phyloP scores from a whole-genome alignment of 352 stramenopile genomes.

The Phytopythium sindhum region DNA sequence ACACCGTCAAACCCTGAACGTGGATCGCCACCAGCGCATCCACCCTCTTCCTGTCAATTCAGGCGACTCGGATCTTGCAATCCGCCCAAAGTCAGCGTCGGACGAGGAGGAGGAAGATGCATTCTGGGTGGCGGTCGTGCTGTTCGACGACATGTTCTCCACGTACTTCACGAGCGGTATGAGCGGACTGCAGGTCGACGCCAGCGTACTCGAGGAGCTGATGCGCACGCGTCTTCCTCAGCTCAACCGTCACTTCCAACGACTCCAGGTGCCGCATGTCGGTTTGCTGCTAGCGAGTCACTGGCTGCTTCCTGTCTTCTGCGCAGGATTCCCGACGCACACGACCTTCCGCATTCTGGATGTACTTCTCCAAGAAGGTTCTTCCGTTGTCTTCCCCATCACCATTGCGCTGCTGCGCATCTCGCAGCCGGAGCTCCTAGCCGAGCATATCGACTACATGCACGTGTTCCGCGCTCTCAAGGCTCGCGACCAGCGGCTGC shows the following conservation, averaged over 20 bases:
- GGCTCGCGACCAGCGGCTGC: slow-evolving; percentile 52
- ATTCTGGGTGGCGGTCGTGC: slow-evolving; percentile 56
- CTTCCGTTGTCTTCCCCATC: slow-evolving; percentile 48
- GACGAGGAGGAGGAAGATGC: slow-evolving; percentile 47
- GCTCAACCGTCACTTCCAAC: slow-evolving; percentile 52
- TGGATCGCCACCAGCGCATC: not conserved
- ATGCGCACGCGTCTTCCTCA: slow-evolving; percentile 47
- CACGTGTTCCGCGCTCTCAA: slow-evolving; percentile 66
- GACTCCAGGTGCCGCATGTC: slow-evolving; percentile 46
- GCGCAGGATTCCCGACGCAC: slow-evolving; percentile 59
- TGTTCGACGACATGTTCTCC: slow-evolving; percentile 61
- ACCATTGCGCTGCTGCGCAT: slow-evolving; percentile 53
- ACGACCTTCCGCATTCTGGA: slow-evolving; percentile 64
- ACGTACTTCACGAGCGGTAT: slow-evolving; percentile 66
- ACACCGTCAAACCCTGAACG: not conserved
- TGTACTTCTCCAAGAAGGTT: slow-evolving; percentile 53
- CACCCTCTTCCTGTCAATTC: not conserved
- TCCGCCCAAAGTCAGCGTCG: not conserved
- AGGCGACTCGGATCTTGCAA: not conserved
- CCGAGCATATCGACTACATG: slow-evolving; percentile 58
- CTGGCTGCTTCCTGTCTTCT: slow-evolving; percentile 67
- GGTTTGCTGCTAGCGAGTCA: slow-evolving; percentile 59
- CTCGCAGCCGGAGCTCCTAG: slow-evolving; percentile 47
- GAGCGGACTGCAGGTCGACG: slow-evolving; percentile 54
- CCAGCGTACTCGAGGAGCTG: slow-evolving; percentile 48